Evolutionary conservation across 495 filamentous ascomycete species (phyloP).

Genomic region (Aspergillus saccharolyticus): DNA sequence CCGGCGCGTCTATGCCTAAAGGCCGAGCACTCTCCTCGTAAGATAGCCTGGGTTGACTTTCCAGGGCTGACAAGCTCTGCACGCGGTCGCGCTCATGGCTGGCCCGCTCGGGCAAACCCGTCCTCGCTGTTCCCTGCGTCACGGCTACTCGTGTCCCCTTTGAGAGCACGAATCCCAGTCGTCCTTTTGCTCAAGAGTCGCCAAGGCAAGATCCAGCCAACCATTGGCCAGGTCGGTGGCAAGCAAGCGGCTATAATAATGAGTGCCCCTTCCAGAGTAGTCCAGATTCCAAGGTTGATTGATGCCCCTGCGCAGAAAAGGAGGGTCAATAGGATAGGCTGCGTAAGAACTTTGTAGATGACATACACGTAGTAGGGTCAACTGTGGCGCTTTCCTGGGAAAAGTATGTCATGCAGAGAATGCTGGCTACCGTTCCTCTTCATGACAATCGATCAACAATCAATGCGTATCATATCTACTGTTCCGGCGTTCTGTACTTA

Average conservation of each 20-base stretch:
- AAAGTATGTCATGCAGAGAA: constrained; percentile 20
- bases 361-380: constrained; percentile 22
- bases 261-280: constrained; percentile 19
- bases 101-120: constrained; percentile 6
- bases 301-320: constrained; percentile 18
- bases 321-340: not conserved
- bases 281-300: constrained; percentile 20
- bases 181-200: constrained; percentile 2
- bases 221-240: constrained; percentile 23
- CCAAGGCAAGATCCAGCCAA: constrained; percentile 11
- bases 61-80: not conserved
- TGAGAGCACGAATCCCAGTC: constrained; percentile 7
- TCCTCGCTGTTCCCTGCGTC: constrained; percentile 3
- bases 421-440: constrained; percentile 22
- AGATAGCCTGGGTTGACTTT: not conserved
- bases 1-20: not conserved
- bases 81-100: not conserved
- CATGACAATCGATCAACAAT: not conserved
- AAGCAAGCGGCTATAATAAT: constrained; percentile 26
- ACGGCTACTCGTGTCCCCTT: constrained; percentile 6
- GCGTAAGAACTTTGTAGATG: not conserved
- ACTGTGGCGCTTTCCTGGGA: constrained; percentile 9
- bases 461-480: not conserved
- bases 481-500: constrained; percentile 9
- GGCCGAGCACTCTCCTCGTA: not conserved